phyloP scores from a whole-genome alignment of 495 filamentous ascomycete species.

The Cercophora scortea region DNA sequence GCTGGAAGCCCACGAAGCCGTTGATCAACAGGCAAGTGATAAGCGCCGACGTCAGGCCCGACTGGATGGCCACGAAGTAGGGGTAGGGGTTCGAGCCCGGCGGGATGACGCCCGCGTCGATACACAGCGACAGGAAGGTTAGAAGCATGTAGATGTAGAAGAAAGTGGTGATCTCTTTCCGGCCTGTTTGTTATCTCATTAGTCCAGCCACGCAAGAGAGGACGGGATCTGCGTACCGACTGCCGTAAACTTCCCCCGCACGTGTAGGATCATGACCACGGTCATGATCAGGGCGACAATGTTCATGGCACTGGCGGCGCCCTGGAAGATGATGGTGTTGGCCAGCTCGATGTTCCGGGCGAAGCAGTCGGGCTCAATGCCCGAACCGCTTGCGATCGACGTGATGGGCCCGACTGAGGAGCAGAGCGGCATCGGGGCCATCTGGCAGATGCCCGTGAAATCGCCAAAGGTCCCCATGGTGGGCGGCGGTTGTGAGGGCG shows the following conservation, averaged over 20 bases:
- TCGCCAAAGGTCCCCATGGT: slow-evolving; percentile 98
- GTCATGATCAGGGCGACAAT: slow-evolving; percentile 90
- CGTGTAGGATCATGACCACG: slow-evolving; percentile 92
- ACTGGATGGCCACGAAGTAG: slow-evolving; percentile 86
- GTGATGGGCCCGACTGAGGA: slow-evolving; percentile 62
- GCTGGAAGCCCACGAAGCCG: slow-evolving; percentile 96
- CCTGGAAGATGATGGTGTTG: slow-evolving; percentile 97
- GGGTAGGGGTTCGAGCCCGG: slow-evolving; percentile 71
- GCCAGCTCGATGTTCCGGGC: slow-evolving; percentile 91
- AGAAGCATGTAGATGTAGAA: slow-evolving; percentile 95
- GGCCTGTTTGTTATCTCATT: slow-evolving; percentile 47
- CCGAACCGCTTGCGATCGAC: slow-evolving; percentile 57
- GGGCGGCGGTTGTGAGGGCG: slow-evolving; percentile 12
- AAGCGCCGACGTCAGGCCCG: slow-evolving; percentile 81
- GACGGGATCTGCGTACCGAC: slow-evolving; percentile 63
- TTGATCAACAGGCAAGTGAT: slow-evolving; percentile 90
- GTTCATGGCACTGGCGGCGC: slow-evolving; percentile 84
- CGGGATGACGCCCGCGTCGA: slow-evolving; percentile 90
- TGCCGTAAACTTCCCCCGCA: slow-evolving; percentile 95
- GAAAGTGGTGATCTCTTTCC: slow-evolving; percentile 95
- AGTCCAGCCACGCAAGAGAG: background rate
- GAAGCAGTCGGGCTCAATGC: slow-evolving; percentile 87
- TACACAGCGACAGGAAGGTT: slow-evolving; percentile 78
- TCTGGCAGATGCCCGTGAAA: slow-evolving; percentile 79
- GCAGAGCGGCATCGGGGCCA: slow-evolving; percentile 80